Evolutionary conservation across 2,329 filamentous ascomycete genomes (phyloP).

Genomic region (Didymella sp.): DNA sequence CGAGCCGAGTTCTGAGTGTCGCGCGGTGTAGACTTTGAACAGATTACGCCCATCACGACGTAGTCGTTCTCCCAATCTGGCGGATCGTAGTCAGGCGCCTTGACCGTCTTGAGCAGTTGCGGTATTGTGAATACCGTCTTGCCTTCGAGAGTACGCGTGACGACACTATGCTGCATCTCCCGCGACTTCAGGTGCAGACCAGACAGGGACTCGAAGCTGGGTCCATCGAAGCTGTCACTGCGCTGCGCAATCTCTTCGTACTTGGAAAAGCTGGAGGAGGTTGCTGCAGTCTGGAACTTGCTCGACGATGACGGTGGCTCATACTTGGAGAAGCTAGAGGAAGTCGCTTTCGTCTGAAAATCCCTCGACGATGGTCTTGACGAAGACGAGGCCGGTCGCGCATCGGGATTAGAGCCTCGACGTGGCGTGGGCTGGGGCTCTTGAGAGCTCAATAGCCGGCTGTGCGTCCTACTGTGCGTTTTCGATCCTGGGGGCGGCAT

Average conservation of each 20-base stretch:
- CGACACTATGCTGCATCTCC: conserved; percentile 78
- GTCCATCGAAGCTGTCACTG: conserved; percentile 59
- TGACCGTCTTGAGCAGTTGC: conserved; percentile 80
- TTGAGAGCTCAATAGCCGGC: conserved; percentile 29
- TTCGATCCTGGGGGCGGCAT: conserved; percentile 25
- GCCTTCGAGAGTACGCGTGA: conserved; percentile 77
- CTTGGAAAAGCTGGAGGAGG: conserved; percentile 28
- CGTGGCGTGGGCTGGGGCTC: conserved; percentile 26
- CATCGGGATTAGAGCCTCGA: conserved; percentile 26
- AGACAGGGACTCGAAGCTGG: conserved; percentile 78
- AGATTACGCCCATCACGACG: conserved; percentile 86
- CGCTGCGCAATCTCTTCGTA: conserved; percentile 42
- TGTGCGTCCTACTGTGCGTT: conserved; percentile 23
- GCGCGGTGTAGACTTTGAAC: conserved; percentile 84
- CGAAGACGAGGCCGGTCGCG: conserved; percentile 23
- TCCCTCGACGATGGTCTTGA: conserved; percentile 34
- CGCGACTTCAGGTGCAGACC: conserved; percentile 82
- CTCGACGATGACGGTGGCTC: conserved; percentile 34
- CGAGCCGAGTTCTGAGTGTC: conserved; percentile 60
- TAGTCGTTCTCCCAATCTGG: conserved; percentile 86
- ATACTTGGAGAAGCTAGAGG: conserved; percentile 35
- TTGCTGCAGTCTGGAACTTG: conserved; percentile 26
- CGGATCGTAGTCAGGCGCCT: conserved; percentile 80
- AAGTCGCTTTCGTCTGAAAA: conserved; percentile 28
- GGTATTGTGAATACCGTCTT: conserved; percentile 82